These are phyloP conservation scores for Zopfia rhizophila DNA, from an alignment of 2,329 filamentous ascomycete species.

Conservation along the genomic window DNA sequence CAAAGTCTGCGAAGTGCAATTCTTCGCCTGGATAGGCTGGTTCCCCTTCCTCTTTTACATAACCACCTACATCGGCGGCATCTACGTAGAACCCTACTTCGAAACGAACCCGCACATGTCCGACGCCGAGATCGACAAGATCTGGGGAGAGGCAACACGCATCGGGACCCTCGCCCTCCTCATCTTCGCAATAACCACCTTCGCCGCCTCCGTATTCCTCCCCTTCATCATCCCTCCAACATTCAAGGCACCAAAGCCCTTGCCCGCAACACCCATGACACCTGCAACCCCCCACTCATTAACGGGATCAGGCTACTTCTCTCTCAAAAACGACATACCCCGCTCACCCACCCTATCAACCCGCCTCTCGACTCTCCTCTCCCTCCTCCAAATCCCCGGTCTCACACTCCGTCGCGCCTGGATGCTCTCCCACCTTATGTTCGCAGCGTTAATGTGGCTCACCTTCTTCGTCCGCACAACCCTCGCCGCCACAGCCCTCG, in stretches of 20 bases:
- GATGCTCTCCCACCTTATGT: constrained; percentile 86
- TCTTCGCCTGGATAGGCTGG: constrained; percentile 91
- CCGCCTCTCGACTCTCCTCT: constrained; percentile 56
- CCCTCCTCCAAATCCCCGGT: constrained; percentile 77
- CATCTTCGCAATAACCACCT: constrained; percentile 86
- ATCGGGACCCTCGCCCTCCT: constrained; percentile 90
- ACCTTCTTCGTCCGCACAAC: constrained; percentile 82
- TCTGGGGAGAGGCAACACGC: constrained; percentile 87
- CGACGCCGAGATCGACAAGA: constrained; percentile 76
- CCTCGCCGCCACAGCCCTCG: constrained; percentile 76
- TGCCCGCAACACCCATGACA: constrained; percentile 52
- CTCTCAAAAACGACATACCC: constrained; percentile 32
- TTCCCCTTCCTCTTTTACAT: constrained; percentile 97
- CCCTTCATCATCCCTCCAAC: constrained; percentile 88
- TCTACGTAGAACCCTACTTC: constrained; percentile 87
- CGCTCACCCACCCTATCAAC: constrained; percentile 30
- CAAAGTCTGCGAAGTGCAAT: constrained; percentile 73
- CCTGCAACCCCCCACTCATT: constrained; percentile 52
- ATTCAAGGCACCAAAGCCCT: constrained; percentile 64
- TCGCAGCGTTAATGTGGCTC: constrained; percentile 81
- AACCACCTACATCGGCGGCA: constrained; percentile 91
- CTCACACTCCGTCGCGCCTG: constrained; percentile 90
- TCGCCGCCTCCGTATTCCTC: constrained; percentile 82
- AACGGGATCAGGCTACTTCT: constrained; percentile 46
- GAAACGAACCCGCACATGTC: constrained; percentile 80